A percentile compares a stretch with the other conserved stretches of the same genome.
Conservation (phyloP, 2,329 filamentous ascomycete species). For the Ceratocystiopsis brevicomis region DNA sequence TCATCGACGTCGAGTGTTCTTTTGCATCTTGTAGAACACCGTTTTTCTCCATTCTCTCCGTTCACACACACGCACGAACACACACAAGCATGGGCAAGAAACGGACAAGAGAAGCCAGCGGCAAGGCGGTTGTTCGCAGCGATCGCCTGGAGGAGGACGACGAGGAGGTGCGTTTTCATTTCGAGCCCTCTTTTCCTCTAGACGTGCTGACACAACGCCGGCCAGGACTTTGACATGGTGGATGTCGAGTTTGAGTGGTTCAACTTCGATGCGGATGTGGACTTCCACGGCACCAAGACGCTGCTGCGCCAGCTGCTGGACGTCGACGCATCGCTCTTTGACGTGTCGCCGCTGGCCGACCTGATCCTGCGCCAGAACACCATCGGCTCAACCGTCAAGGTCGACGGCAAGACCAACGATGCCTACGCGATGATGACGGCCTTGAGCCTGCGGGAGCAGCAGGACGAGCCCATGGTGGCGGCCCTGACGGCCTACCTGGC, state of each 20-base stretch:
- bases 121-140: slow-evolving; percentile 10
- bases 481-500: slow-evolving; percentile 54
- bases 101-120: slow-evolving; percentile 18
- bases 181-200: no score
- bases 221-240: slow-evolving; percentile 71
- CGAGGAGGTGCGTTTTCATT: slow-evolving; percentile 18
- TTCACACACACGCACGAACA: background rate
- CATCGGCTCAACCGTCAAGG: slow-evolving; percentile 87
- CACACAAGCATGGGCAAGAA: slow-evolving; percentile 17
- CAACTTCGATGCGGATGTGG: slow-evolving; percentile 72
- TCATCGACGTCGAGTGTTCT: no score
- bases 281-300: slow-evolving; percentile 88
- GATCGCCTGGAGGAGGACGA: slow-evolving; percentile 27
- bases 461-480: slow-evolving; percentile 52
- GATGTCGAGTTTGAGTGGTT: slow-evolving; percentile 99
- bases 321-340: slow-evolving; percentile 65
- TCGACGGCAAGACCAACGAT: slow-evolving; percentile 85
- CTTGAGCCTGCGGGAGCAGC: slow-evolving; percentile 63
- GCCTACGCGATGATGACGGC: slow-evolving; percentile 85
- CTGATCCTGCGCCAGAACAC: slow-evolving; percentile 67
- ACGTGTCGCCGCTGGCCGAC: slow-evolving; percentile 72
- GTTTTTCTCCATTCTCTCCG: background rate
- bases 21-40: no score
- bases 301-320: slow-evolving; percentile 86
- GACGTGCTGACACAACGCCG: slow-evolving; percentile 5